Conservation (phyloP, 305 asterid species). For the Caryopteris hybrid region DNA sequence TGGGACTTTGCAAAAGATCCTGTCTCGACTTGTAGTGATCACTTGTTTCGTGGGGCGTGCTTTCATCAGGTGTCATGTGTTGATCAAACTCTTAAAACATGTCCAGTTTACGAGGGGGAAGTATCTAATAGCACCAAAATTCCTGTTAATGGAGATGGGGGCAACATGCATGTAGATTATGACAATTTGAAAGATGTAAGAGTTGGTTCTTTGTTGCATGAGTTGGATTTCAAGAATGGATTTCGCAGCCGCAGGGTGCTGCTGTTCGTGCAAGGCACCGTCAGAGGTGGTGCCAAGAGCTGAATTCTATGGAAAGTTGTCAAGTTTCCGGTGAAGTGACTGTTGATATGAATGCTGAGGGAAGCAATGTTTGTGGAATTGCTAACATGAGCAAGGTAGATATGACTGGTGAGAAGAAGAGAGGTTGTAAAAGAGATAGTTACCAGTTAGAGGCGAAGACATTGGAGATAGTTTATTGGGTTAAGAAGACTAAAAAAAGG, state of each 20-base stretch:
- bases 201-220: conserved; percentile 53
- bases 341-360: too few species aligned
- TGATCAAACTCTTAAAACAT: conserved; percentile 50
- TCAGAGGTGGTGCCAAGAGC: too few species aligned
- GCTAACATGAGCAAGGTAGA: too few species aligned
- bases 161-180: conserved; percentile 21
- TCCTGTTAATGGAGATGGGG: conserved; percentile 62
- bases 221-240: conserved; percentile 14
- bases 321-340: too few species aligned
- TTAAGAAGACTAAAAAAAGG: conserved; percentile 43
- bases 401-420: too few species aligned
- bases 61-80: conserved; percentile 49
- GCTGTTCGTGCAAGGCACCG: too few species aligned
- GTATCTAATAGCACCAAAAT: conserved; percentile 41
- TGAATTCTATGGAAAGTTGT: too few species aligned
- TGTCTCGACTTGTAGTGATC: conserved; percentile 73
- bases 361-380: too few species aligned
- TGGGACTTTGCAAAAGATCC: conserved; percentile 57
- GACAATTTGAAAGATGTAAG: conserved; percentile 6
- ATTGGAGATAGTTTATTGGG: conserved; percentile 14
- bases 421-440: too few species aligned
- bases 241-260: too few species aligned
- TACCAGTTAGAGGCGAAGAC: too few species aligned
- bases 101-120: conserved; percentile 71
- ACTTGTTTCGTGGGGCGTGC: conserved; percentile 75